Evolutionary conservation across 305 asterid genomes (phyloP).

Genomic region (Solanum aculeatissimum): DNA sequence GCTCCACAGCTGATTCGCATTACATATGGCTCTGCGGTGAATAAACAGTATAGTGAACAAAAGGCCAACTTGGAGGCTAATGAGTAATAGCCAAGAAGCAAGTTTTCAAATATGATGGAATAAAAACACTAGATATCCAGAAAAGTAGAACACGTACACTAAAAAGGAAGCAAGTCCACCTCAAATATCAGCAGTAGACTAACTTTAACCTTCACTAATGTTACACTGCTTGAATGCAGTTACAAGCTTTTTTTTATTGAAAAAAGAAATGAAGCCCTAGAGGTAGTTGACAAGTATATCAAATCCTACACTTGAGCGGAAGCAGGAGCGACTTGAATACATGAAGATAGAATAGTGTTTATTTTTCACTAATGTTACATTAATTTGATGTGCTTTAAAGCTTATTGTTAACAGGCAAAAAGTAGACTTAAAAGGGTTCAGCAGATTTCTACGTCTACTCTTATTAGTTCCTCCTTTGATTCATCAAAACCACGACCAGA

Average conservation of each 20-base stretch:
- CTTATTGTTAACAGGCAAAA: background rate
- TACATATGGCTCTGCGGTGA: constrained; percentile 63
- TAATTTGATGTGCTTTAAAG: background rate
- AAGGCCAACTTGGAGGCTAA: background rate
- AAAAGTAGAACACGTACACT: background rate
- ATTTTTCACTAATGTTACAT: background rate
- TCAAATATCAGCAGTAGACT: background rate
- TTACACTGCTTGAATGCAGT: background rate
- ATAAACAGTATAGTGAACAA: background rate
- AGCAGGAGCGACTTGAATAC: background rate
- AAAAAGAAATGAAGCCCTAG: background rate
- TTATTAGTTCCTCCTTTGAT: background rate
- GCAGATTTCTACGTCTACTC: background rate
- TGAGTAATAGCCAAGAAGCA: background rate
- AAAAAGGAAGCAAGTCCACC: background rate
- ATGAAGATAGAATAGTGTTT: background rate
- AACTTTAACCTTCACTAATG: background rate
- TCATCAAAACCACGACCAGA: background rate
- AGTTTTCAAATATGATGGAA: background rate
- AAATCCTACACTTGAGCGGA: background rate
- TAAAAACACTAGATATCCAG: background rate
- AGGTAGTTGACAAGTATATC: background rate
- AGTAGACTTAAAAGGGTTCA: background rate
- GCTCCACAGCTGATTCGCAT: constrained; percentile 96
- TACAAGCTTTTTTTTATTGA: background rate